Conservation (phyloP, 1,284 basidiomycete species). For the Cutaneotrichosporon cavernicola region DNA sequence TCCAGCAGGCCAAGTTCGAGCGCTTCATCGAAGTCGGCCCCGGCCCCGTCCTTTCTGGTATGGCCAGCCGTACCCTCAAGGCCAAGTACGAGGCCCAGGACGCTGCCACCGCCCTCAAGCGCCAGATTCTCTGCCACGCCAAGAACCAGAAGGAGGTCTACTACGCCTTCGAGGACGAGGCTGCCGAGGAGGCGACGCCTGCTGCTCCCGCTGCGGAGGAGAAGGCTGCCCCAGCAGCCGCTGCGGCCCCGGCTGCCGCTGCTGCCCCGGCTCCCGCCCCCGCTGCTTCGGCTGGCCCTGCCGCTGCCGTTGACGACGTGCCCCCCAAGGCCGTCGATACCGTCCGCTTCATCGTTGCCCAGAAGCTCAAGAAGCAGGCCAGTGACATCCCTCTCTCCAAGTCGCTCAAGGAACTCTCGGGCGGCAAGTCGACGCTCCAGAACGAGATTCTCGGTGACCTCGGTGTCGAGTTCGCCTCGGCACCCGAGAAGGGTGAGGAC, state of each 20-base stretch:
- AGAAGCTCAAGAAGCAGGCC: slow-evolving; percentile 95
- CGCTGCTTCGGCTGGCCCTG: slow-evolving; percentile 62
- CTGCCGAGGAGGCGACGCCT: slow-evolving; percentile 43
- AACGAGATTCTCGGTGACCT: slow-evolving; percentile 95
- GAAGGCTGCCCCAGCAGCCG: slow-evolving; percentile 55
- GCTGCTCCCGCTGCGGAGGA: slow-evolving; percentile 52
- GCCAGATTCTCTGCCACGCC: slow-evolving; percentile 85
- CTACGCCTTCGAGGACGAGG: slow-evolving; percentile 93
- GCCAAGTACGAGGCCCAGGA: slow-evolving; percentile 93
- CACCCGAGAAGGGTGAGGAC: slow-evolving; percentile 97
- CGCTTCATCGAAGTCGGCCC: slow-evolving; percentile 94
- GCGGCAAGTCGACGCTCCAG: slow-evolving; percentile 96
- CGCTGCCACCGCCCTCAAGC: slow-evolving; percentile 74
- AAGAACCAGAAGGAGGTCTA: slow-evolving; percentile 97
- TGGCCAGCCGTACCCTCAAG: slow-evolving; percentile 92
- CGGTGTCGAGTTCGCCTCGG: slow-evolving; percentile 82
- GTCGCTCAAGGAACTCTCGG: slow-evolving; percentile 96
- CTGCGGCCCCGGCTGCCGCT: slow-evolving; percentile 57
- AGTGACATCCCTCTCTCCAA: slow-evolving; percentile 88
- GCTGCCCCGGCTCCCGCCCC: slow-evolving; percentile 56
- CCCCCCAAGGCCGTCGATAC: slow-evolving; percentile 91
- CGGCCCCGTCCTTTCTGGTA: slow-evolving; percentile 88
- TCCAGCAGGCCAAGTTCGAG: slow-evolving; percentile 85
- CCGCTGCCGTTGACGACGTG: slow-evolving; percentile 73
- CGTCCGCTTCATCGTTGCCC: slow-evolving; percentile 83